These are phyloP conservation scores for Rhododendron molle DNA, from an alignment of 148 eudicot genomes.

Conservation along the genomic window DNA sequence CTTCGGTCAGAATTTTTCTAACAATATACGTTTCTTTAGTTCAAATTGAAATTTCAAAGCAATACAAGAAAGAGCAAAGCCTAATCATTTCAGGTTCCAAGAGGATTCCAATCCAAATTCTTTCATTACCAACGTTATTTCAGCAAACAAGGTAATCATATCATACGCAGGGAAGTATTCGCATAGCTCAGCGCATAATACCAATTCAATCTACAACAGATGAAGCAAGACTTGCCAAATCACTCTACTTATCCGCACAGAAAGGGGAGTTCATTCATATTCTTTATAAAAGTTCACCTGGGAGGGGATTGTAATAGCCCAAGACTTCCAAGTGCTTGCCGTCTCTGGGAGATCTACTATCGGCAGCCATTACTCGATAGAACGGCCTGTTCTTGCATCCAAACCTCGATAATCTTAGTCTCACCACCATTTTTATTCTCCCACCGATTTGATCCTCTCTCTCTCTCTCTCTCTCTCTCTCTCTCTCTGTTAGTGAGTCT, in stretches of 20 bases:
- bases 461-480: neutral
- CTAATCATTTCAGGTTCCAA: neutral
- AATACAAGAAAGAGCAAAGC: neutral
- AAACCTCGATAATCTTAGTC: slow-evolving; percentile 68
- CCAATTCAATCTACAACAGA: neutral
- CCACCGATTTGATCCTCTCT: neutral
- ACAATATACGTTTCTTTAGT: neutral
- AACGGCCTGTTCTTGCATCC: slow-evolving; percentile 85
- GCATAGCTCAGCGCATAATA: neutral
- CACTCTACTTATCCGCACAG: neutral
- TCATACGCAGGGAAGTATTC: neutral
- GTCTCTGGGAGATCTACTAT: slow-evolving; percentile 87
- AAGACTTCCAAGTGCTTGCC: slow-evolving; percentile 92
- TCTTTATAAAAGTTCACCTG: slow-evolving; percentile 39
- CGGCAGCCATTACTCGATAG: slow-evolving; percentile 87
- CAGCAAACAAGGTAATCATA: neutral
- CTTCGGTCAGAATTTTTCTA: neutral
- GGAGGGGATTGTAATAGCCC: slow-evolving; percentile 90
- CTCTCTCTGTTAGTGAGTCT: neutral
- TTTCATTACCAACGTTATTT: neutral
- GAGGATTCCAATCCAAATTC: neutral
- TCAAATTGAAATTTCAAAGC: neutral
- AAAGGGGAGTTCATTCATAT: neutral
- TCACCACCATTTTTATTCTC: slow-evolving; percentile 58
- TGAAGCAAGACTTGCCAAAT: neutral